Evolutionary conservation across 106 monocot genomes (phyloP), one percentile per base, ranked within the genome.

Genomic region (Apostasia shenzhenica): DNA sequence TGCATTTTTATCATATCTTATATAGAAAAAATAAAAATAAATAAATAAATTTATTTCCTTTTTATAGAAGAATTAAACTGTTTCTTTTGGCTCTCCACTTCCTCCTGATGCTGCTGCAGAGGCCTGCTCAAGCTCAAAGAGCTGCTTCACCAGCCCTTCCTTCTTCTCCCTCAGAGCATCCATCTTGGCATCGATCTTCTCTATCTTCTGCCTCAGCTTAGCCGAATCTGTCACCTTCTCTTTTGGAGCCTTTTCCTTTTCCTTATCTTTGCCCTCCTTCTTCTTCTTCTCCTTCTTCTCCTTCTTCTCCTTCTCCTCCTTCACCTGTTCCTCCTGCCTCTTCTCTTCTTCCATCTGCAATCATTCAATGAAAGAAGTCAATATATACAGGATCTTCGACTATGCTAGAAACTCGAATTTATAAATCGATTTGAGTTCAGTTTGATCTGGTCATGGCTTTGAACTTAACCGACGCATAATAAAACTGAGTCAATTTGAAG

Each of bases 141-240:
- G 68, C 39, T 70, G 68, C 10, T 11, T 55, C n/a, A 73, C 14
- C 26, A 70, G 59, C 52, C 60, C 70, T 45, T 74, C 68, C 55
- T 64, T 80, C 57, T 73, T 73, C 2, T 61, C 69, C 8, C 55
- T 73, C 38, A 80, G 13, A 1, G 1, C 69, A 13, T 74, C 74
- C 1, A 80, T 74, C 57, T 80, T 80, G 1, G 64, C 79, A 41
- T 74, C 74, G 2, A 80, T 4, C 57, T 74, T 73, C n/a, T 74
- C 79, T 5, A 80, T 6, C 54, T 80, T 74, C 55, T 50, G 45
- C 70, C 45, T 74, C 3, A 80, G 58, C 59, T 69, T 65, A 11
- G n/a, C 26, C 49, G 77, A 14, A 57, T 77, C 77, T 5, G 3
- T 57, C 1, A 10, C 39, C 70, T 57, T 61, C 5, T 69, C 55